Conservation (phyloP, 1,284 basidiomycete species). For the Rhizoctonia solani region DNA sequence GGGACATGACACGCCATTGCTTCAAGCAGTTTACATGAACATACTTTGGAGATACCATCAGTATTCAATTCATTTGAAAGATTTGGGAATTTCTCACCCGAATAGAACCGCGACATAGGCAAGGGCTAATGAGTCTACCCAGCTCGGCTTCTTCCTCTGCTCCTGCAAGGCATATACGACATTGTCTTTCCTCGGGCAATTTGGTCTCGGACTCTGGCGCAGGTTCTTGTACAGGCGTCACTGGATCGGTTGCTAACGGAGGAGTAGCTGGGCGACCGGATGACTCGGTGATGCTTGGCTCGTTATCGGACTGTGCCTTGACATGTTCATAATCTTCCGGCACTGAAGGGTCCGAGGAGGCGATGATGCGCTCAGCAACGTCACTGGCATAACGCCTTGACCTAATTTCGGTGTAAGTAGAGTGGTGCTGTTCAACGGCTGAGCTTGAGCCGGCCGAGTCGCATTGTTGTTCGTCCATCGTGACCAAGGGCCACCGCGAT, state of each 20-base stretch:
- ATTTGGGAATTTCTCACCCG: slow-evolving; percentile 55
- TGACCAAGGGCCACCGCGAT: background rate
- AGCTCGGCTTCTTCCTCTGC: slow-evolving; percentile 55
- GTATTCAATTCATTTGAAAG: background rate
- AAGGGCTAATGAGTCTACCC: slow-evolving; percentile 73
- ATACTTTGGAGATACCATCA: slow-evolving; percentile 52
- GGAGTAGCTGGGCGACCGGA: background rate
- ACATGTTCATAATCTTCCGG: background rate
- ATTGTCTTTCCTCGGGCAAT: slow-evolving; percentile 43
- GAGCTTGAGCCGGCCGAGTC: slow-evolving; percentile 32
- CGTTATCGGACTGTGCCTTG: background rate
- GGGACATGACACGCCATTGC: slow-evolving; percentile 66
- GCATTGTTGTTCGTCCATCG: slow-evolving; percentile 9
- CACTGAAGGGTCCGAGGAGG: slow-evolving; percentile 9
- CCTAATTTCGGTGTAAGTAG: slow-evolving; percentile 11
- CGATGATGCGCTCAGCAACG: slow-evolving; percentile 4
- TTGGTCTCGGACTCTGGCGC: slow-evolving; percentile 1
- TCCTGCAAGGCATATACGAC: slow-evolving; percentile 74
- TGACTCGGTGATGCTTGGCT: slow-evolving; percentile 6
- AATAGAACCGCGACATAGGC: slow-evolving; percentile 77
- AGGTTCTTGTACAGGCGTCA: background rate
- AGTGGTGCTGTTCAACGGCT: background rate
- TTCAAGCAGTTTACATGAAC: slow-evolving; percentile 78
- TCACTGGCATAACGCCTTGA: slow-evolving; percentile 14
- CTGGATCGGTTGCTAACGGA: background rate